Base-by-base conservation (phyloP, 2,329 filamentous ascomycete genomes). In the Penicillium sp. region DNA sequence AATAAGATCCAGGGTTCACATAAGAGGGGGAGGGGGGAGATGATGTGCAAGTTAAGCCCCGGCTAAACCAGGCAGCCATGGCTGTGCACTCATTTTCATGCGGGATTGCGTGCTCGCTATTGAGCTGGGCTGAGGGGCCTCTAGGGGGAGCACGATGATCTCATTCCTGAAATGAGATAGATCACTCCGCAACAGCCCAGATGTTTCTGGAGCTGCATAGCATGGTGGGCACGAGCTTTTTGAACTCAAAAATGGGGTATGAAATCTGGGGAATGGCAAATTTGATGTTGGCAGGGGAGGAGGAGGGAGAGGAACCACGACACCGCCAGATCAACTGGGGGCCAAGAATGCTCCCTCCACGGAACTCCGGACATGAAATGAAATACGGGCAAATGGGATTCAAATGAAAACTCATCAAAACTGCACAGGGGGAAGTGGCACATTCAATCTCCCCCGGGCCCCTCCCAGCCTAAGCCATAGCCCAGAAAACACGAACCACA, bases 41-140 rank as follows among this genome's bases (percentile, higher is more conserved):
- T 37, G 49, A 48, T 43, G 55, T 54, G 55, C 55, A 56, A 56
- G 53, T 51, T 46, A 55, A 55, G 48, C 61, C 60, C 55, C 33
- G 45, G 39, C 11, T 22, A 26, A 48, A 21, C 22, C 42, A 51
- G 62, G 52, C 59, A 66, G 60, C 52, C 59, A 62, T 59, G 64
- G 63, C 59, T 65, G 57, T 60, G 63, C 67, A 62, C 69, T 65
- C 70, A 74, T 74, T 63, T 65, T 59, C 61, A 61, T 65, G 62
- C 64, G 62, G 60, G 68, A 74, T 74, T 69, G 71, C 72, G 72
- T 74, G 72, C 71, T 74, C 67, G 59, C 58, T 60, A 66, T 62
- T 37, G 52, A 57, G 45, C 58, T 55, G 29, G 39, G 39, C 39
- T 13, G 33, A 37, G 31, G 51, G 43, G 48, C 42, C 24, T 26